Conservation (phyloP, 2,329 filamentous ascomycete genomes). For the Fusarium humuli region DNA sequence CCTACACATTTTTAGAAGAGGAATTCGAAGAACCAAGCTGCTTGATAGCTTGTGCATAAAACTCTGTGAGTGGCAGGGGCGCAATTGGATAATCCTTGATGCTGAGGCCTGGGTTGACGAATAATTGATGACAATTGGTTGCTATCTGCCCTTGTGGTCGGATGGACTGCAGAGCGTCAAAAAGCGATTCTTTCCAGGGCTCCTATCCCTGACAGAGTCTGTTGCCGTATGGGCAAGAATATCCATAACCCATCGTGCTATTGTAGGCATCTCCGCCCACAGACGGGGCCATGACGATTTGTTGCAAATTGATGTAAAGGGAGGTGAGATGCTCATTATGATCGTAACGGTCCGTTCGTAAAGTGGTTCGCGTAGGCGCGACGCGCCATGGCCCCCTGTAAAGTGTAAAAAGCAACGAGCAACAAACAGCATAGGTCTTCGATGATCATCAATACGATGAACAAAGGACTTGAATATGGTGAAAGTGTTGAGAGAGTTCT, state of each 20-base stretch:
- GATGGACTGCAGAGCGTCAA: constrained; percentile 9
- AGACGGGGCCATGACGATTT: background rate
- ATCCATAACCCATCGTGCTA: background rate
- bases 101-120: constrained; percentile 27
- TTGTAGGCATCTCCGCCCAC: background rate
- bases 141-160: constrained; percentile 6
- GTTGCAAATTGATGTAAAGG: background rate
- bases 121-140: constrained; percentile 17
- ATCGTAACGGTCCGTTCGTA: background rate
- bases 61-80: constrained; percentile 24
- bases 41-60: constrained; percentile 19
- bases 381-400: background rate
- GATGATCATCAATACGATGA: background rate
- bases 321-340: background rate
- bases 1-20: constrained; percentile 17
- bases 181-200: constrained; percentile 17
- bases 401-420: background rate
- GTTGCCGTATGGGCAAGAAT: background rate
- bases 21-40: background rate
- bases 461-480: background rate
- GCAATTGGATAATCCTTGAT: constrained; percentile 9
- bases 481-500: too few relatives aligned
- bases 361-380: background rate
- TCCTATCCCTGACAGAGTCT: background rate
- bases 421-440: background rate